Percentiles rank a stretch among this genome's conserved stretches.
Evolutionary conservation across 129 eudicot species (phyloP).

Genomic region (Helichrysum umbraculigerum): DNA sequence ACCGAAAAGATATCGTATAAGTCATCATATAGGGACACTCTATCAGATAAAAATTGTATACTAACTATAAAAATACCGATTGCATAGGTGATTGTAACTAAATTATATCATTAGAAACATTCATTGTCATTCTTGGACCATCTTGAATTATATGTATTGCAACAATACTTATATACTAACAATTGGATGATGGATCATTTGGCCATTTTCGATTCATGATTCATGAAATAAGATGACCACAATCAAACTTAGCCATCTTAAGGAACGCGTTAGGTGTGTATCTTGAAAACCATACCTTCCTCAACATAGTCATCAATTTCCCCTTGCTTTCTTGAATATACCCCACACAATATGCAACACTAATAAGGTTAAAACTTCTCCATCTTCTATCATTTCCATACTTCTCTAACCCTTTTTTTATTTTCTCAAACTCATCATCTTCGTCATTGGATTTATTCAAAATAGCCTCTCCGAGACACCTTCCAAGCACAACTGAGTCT

Average conservation of each 20-base stretch:
- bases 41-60: too few species aligned
- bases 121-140: too few species aligned
- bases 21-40: too few species aligned
- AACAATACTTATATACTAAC: too few species aligned
- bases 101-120: too few species aligned
- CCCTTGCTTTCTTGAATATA: conserved; percentile 51
- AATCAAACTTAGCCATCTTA: conserved; percentile 51
- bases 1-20: too few species aligned
- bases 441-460: conserved; percentile 23
- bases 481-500: conserved; percentile 61
- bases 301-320: conserved; percentile 49
- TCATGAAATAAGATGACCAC: conserved; percentile 44
- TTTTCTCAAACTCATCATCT: conserved; percentile 41
- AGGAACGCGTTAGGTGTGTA: conserved; percentile 31
- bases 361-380: conserved; percentile 59
- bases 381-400: conserved; percentile 59
- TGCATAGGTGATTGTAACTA: too few species aligned
- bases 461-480: conserved; percentile 61
- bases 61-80: too few species aligned
- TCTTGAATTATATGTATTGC: too few species aligned
- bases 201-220: too few species aligned
- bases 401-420: conserved; percentile 50
- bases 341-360: conserved; percentile 51
- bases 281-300: conserved; percentile 47
- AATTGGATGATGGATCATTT: too few species aligned